Evolutionary conservation across 768 basidiomycete genomes (phyloP).

Genomic region (Mycena galericulata): DNA sequence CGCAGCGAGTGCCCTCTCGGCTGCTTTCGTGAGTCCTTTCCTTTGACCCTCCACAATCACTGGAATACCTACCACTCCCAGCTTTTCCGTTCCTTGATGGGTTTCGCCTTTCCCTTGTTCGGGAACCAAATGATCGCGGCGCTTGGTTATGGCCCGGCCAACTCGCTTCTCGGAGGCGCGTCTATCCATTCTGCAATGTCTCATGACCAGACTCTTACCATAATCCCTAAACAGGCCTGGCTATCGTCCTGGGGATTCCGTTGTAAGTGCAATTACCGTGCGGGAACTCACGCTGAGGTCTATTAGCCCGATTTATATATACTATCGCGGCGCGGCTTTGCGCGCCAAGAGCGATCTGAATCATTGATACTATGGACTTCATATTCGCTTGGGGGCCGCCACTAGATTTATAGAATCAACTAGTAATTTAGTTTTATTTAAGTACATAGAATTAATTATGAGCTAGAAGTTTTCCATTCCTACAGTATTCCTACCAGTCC

Average conservation of each 20-base stretch:
- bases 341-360: constrained; percentile 29
- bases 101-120: constrained; percentile 75
- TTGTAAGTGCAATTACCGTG: constrained; percentile 63
- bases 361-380: background rate
- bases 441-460: too few species aligned
- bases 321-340: constrained; percentile 22
- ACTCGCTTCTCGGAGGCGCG: constrained; percentile 56
- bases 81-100: constrained; percentile 72
- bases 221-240: constrained; percentile 48
- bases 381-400: too few species aligned
- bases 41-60: background rate
- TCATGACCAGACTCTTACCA: background rate
- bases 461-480: too few species aligned
- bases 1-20: constrained; percentile 73
- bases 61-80: constrained; percentile 31
- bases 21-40: constrained; percentile 59
- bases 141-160: constrained; percentile 75
- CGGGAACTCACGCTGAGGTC: background rate
- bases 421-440: background rate
- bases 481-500: too few species aligned
- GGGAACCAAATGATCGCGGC: constrained; percentile 67
- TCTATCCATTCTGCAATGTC: background rate
- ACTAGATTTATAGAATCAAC: too few species aligned
- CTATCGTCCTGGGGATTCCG: constrained; percentile 59
- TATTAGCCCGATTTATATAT: constrained; percentile 25